These are phyloP conservation scores for Suillus paluster DNA, from an alignment of 768 basidiomycete species.

Conservation along the genomic window DNA sequence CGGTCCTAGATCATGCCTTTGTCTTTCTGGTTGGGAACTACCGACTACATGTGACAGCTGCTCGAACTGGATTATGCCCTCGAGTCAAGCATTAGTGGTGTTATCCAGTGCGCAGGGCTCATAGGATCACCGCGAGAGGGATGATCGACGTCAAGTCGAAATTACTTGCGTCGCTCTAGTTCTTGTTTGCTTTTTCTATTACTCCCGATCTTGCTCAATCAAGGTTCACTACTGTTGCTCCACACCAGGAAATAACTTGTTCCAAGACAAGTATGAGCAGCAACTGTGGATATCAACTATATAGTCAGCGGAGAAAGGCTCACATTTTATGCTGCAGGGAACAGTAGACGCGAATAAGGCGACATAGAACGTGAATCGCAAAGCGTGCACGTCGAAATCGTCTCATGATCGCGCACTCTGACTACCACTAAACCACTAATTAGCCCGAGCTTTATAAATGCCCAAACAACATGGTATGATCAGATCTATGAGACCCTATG, in stretches of 20 bases:
- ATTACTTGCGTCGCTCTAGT: neutral
- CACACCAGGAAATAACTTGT: neutral
- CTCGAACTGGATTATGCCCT: neutral
- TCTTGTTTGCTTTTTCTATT: neutral
- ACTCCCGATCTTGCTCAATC: neutral
- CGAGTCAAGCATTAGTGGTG: neutral
- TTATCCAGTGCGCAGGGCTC: neutral
- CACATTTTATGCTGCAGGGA: no score
- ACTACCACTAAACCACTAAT: no score
- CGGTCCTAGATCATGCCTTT: no score
- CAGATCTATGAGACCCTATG: no score
- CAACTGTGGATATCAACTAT: no score
- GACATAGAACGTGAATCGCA: no score
- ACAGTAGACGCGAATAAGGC: no score
- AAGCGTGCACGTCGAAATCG: no score
- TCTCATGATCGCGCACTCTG: no score
- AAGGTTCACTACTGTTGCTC: neutral
- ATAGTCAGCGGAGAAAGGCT: no score
- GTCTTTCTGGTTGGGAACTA: neutral
- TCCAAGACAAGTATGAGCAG: neutral
- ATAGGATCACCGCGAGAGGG: neutral
- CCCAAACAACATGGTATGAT: no score
- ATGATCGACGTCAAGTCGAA: neutral
- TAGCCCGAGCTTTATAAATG: no score
- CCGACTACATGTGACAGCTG: neutral